Evolutionary conservation across 495 filamentous ascomycete species (phyloP).

Genomic region (Xylaria flabelliformis): DNA sequence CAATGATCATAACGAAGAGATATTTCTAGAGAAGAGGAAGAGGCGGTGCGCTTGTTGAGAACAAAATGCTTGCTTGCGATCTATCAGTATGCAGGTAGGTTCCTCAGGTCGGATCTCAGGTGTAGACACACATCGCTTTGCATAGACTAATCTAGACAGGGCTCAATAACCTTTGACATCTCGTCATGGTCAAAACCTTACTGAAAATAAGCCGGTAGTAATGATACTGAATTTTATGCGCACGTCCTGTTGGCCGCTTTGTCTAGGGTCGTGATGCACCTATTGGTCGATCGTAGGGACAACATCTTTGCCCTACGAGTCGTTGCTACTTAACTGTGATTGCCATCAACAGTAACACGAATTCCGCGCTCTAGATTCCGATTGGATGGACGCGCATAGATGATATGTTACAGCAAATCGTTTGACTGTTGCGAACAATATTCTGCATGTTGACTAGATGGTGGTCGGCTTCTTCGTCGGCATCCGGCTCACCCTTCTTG

Average conservation of each 20-base stretch:
- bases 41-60: background rate
- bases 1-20: background rate
- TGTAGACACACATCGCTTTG: background rate
- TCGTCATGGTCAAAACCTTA: background rate
- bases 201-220: background rate
- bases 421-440: slow-evolving; percentile 4
- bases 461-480: background rate
- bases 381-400: background rate
- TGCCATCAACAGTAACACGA: background rate
- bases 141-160: background rate
- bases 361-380: background rate
- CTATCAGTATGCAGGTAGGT: background rate
- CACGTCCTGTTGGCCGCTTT: background rate
- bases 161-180: background rate
- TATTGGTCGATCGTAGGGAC: background rate
- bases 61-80: background rate
- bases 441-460: background rate
- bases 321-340: background rate
- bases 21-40: background rate
- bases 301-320: background rate
- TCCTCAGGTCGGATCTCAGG: background rate
- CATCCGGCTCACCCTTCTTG: background rate
- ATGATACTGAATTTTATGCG: background rate
- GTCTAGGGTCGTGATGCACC: background rate
- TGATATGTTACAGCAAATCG: background rate